Base-by-base conservation (phyloP, 2,329 filamentous ascomycete species). In the Trichophyton rubrum region DNA sequence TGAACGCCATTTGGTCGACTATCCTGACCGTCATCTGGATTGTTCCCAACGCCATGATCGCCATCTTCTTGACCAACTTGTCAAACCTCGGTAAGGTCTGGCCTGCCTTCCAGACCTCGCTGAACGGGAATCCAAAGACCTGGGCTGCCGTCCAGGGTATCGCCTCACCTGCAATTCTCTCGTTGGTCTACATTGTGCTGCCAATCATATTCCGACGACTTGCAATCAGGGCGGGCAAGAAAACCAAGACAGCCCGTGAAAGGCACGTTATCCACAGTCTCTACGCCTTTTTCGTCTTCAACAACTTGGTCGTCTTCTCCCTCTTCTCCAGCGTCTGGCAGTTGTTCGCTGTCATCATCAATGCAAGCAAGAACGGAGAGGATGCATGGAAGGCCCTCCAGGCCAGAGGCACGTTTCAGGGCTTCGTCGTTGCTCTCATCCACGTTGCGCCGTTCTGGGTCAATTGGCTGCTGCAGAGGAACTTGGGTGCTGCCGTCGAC, bases 211-310 rank as follows among this genome's bases (percentile, higher is more conserved):
- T 99, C 78, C 88, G 93, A 60, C 86, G 89, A 22, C 79, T 99
- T 41, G 87, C 90, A 4, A 86, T 90, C 63, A 83, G 83, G 66
- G 88, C 89, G 3, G 93, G 93, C 64, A 92, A 97, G 70, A 82
- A 88, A 65, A 95, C 90, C 56, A 99, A 97, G 75, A 95, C 89
- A 0, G 89, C 89, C 27, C 85, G 93, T 60, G 93, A 99, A 72
- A 82, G 90, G 33, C 92, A 97, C 72, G 93, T 99, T 59, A 81
- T 93, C 62, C 85, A 84, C 64, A 95, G 95, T 73, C 81, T 99
- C 1, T 99, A 95, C 74, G 82, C 88, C 17, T 99, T 99, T 77
- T 99, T 99, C 74, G 83, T 96, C 59, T 90, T 99, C 79, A 99
- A 99, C 81, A 97, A 97, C 70, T 75, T 99, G 60, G 78, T 99